Base-by-base conservation (phyloP, 2,329 filamentous ascomycete species). In the Cladosporium sp. region DNA sequence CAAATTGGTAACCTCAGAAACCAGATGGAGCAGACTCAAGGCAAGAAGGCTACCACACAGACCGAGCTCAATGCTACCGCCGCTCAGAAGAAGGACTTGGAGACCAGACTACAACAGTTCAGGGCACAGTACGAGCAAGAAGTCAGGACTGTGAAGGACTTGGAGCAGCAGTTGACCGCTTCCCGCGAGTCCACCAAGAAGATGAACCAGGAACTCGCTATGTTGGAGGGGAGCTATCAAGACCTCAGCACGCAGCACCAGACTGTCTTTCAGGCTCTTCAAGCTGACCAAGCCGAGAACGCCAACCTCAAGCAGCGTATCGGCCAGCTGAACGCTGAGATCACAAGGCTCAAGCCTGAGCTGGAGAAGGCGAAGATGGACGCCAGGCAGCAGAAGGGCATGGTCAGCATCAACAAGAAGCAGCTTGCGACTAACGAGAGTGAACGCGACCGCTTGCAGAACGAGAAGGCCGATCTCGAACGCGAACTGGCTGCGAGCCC, bases 391-490 rank as follows among this genome's bases (percentile, higher is more conserved):
- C 91, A 97, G 65, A 97, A 95, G 73, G 93, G 93, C 15, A 78
- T 97, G 58, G 92, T 95, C 24, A 91, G 93, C 38, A 99, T 99
- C 73, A 96, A 96, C 73, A 97, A 95, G 78, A 99, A 99, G 74
- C 93, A 99, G 71, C 76, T 97, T 54, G 82, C 86, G 30, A 96
- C 91, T 1, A 89, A 86, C 51, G 93, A 99, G 69, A 82, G 81
- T 42, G 92, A 97, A 68, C 82, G 88, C 27, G 92, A 97, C 54
- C 92, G 89, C 74, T 75, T 96, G 34, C 91, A 90, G 73, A 74
- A 76, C 1, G 92, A 97, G 68, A 85, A 86, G 39, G 84, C 84
- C 52, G 83, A 82, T 45, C 78, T 85, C 83, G 51, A 92, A 85
- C 66, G 75, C 73, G 62, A 62, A 38, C 42, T 36, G 15, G 48